These are phyloP conservation scores for Croton setiger DNA, from an alignment of 441 rosid genomes.

Conservation along the genomic window DNA sequence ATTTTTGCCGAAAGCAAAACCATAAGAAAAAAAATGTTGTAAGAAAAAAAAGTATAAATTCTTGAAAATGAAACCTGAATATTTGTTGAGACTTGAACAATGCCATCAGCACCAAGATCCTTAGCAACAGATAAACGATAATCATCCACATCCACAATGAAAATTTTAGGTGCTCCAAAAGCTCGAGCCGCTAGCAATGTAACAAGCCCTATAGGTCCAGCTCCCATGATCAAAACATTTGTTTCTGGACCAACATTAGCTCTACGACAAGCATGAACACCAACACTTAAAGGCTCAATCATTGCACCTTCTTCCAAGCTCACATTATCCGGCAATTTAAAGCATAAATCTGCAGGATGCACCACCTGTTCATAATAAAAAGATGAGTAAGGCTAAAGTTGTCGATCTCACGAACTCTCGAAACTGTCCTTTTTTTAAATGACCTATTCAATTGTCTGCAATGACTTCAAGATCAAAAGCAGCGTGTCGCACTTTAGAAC, in stretches of 20 bases:
- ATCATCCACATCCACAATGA: slow-evolving; percentile 77
- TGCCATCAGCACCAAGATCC: slow-evolving; percentile 66
- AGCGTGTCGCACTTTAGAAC: too few relatives aligned
- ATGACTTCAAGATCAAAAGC: too few relatives aligned
- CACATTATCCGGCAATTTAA: slow-evolving; percentile 80
- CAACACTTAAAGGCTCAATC: slow-evolving; percentile 92
- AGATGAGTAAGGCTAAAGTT: too few relatives aligned
- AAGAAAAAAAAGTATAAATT: too few relatives aligned
- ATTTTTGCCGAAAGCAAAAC: too few relatives aligned
- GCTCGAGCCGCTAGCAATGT: slow-evolving; percentile 82
- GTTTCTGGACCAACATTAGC: slow-evolving; percentile 78
- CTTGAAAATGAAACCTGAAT: slow-evolving; percentile 48
- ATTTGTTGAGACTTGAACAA: slow-evolving; percentile 60
- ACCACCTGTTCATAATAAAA: slow-evolving; percentile 51
- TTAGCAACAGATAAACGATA: slow-evolving; percentile 75
- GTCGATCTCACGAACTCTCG: too few relatives aligned
- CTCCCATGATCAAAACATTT: slow-evolving; percentile 76
- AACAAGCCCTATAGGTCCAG: slow-evolving; percentile 94
- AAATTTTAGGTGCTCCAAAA: slow-evolving; percentile 75
- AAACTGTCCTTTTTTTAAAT: too few relatives aligned
- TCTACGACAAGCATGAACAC: slow-evolving; percentile 86
- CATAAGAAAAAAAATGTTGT: background rate
- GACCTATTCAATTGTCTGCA: too few relatives aligned
- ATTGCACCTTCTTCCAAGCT: slow-evolving; percentile 96
- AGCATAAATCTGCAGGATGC: slow-evolving; percentile 86